Conservation (phyloP, 495 filamentous ascomycete genomes). For the Tirmania nivea region DNA sequence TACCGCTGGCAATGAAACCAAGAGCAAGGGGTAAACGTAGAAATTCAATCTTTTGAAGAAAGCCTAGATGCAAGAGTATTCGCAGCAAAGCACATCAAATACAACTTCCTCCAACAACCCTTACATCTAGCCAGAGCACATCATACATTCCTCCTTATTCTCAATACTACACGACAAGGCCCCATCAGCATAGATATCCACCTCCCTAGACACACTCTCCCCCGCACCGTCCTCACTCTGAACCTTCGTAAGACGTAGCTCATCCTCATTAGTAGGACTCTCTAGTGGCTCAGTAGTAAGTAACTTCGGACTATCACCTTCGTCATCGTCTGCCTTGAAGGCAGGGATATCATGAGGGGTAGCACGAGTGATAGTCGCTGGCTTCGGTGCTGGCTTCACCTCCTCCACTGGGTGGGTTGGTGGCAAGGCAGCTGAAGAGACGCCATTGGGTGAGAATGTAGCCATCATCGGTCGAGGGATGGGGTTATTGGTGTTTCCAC, state of each 20-base stretch:
- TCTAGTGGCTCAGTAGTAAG: slow-evolving; percentile 45
- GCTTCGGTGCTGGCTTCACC: slow-evolving; percentile 38
- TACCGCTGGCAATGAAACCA: no score
- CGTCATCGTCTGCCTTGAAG: slow-evolving; percentile 26
- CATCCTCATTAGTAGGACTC: slow-evolving; percentile 25
- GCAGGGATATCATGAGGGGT: slow-evolving; percentile 19
- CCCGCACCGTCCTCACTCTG: slow-evolving; percentile 45
- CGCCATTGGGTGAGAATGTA: slow-evolving; percentile 27
- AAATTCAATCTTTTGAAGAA: no score
- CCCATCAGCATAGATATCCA: slow-evolving; percentile 81
- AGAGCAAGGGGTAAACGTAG: no score
- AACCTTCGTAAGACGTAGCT: slow-evolving; percentile 26
- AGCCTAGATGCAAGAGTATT: no score
- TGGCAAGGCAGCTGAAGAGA: slow-evolving; percentile 36
- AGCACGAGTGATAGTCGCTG: not conserved
- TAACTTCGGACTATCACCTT: slow-evolving; percentile 55
- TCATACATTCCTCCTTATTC: slow-evolving; percentile 51
- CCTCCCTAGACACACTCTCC: slow-evolving; percentile 46
- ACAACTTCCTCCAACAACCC: no score
- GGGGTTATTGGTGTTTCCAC: slow-evolving; percentile 24
- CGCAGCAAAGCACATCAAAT: no score
- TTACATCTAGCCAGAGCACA: slow-evolving; percentile 40
- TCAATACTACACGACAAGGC: slow-evolving; percentile 75
- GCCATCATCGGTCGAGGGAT: slow-evolving; percentile 36
- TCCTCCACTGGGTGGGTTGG: slow-evolving; percentile 24